phyloP scores from a whole-genome alignment of 306 rosid genomes.

The Pyrus communis region DNA sequence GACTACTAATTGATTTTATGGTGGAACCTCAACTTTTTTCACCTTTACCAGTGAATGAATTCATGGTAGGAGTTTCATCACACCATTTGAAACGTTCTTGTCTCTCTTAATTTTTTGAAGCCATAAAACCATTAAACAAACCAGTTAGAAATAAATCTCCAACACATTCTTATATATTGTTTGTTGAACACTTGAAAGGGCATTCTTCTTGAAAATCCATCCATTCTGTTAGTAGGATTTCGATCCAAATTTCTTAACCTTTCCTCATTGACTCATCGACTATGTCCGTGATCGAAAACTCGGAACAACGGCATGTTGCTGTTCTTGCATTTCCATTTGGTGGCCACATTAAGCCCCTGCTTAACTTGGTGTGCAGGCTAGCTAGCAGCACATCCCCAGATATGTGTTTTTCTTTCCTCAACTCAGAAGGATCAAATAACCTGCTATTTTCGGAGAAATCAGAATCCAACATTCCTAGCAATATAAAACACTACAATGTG shows the following conservation, averaged over 20 bases:
- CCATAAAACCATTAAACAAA: not conserved
- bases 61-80: not conserved
- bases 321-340: constrained; percentile 31
- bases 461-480: not conserved
- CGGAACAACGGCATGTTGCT: constrained; percentile 5
- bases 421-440: constrained; percentile 9
- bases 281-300: not conserved
- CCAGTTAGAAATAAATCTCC: not conserved
- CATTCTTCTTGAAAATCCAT: not conserved
- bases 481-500: constrained; percentile 15
- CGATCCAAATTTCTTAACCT: not conserved
- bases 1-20: too few species aligned
- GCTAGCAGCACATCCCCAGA: constrained; percentile 23
- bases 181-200: not conserved
- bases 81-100: not conserved
- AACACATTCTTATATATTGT: not conserved
- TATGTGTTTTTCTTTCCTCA: constrained; percentile 26
- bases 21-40: too few species aligned
- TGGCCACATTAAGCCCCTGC: constrained; percentile 11
- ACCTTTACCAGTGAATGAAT: too few species aligned
- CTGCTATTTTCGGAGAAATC: not conserved
- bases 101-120: not conserved
- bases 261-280: not conserved
- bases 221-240: not conserved
- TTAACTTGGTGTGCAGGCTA: constrained; percentile 18